These are phyloP conservation scores for Phaeosphaeria sp. DNA, from an alignment of 2,329 filamentous ascomycete species.

Conservation along the genomic window DNA sequence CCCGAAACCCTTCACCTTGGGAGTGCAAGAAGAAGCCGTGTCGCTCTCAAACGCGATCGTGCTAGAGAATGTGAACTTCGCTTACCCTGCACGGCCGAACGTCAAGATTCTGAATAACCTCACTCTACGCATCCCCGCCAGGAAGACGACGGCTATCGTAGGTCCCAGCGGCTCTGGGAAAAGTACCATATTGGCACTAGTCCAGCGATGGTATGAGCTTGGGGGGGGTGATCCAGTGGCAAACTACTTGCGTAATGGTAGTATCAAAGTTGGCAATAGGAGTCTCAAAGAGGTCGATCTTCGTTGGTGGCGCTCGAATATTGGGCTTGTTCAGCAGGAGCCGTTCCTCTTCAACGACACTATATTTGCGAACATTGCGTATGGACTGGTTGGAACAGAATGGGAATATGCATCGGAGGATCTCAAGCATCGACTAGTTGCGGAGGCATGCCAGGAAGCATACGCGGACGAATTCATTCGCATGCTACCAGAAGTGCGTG, in stretches of 20 bases:
- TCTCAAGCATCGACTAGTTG: constrained; percentile 69
- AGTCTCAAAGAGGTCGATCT: constrained; percentile 82
- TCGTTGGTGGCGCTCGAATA: constrained; percentile 86
- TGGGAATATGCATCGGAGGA: constrained; percentile 54
- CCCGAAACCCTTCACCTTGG: constrained; percentile 17
- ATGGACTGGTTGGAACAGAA: constrained; percentile 76
- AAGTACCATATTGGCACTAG: constrained; percentile 86
- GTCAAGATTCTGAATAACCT: neutral
- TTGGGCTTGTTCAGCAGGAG: constrained; percentile 90
- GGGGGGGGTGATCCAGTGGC: constrained; percentile 17
- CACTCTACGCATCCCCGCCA: neutral
- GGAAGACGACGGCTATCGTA: neutral
- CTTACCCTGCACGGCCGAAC: neutral
- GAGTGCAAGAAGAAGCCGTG: constrained; percentile 16
- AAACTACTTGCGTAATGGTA: constrained; percentile 28
- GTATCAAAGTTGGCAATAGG: constrained; percentile 23
- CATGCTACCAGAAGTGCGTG: constrained; percentile 54
- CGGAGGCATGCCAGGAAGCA: constrained; percentile 72
- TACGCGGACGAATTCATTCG: constrained; percentile 92
- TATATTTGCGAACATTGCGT: constrained; percentile 86
- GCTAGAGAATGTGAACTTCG: constrained; percentile 8
- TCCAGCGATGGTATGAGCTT: constrained; percentile 83
- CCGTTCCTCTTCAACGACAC: constrained; percentile 86
- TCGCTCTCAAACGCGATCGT: constrained; percentile 29
- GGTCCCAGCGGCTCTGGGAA: constrained; percentile 74